Conservation (phyloP, 2,329 filamentous ascomycete species). For the Microcyclospora pomicola region DNA sequence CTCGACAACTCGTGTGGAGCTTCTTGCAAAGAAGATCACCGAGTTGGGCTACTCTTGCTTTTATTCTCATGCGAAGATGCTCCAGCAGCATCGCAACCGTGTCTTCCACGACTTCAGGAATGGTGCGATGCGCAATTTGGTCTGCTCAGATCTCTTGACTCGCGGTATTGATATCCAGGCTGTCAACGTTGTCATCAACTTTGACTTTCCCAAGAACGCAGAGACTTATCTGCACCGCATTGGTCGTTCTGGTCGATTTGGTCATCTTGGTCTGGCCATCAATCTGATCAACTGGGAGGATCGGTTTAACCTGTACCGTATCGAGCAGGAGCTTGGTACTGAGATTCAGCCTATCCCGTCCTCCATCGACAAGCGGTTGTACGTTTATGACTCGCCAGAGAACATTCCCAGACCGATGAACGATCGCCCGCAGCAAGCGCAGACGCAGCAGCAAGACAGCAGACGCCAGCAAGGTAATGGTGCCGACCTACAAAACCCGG, state of each 20-base stretch:
- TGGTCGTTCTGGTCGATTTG: conserved; percentile 91
- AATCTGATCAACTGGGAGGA: conserved; percentile 99
- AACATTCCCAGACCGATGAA: conserved; percentile 75
- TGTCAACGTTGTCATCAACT: conserved; percentile 99
- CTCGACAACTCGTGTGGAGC: conserved; percentile 93
- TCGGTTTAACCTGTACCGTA: conserved; percentile 96
- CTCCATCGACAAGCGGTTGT: conserved; percentile 92
- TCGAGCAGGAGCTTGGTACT: conserved; percentile 90
- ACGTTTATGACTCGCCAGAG: conserved; percentile 94
- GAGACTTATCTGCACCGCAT: conserved; percentile 98
- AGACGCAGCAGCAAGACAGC: conserved; percentile 12
- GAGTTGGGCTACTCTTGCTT: conserved; percentile 98
- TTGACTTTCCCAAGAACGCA: conserved; percentile 98
- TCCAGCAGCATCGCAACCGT: conserved; percentile 89
- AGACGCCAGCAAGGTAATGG: conserved; percentile 22
- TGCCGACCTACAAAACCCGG: conserved; percentile 21
- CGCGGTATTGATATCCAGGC: conserved; percentile 99
- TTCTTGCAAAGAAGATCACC: conserved; percentile 97
- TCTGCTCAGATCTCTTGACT: conserved; percentile 93
- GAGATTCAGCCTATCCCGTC: conserved; percentile 95
- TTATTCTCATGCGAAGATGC: conserved; percentile 97
- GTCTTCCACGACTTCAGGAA: conserved; percentile 99
- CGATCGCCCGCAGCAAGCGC: conserved; percentile 30
- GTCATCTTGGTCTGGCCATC: conserved; percentile 91
- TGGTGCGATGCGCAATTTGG: conserved; percentile 91